These are phyloP conservation scores for Cyphellophora europaea DNA, from an alignment of 2,329 filamentous ascomycete genomes.

Conservation along the genomic window DNA sequence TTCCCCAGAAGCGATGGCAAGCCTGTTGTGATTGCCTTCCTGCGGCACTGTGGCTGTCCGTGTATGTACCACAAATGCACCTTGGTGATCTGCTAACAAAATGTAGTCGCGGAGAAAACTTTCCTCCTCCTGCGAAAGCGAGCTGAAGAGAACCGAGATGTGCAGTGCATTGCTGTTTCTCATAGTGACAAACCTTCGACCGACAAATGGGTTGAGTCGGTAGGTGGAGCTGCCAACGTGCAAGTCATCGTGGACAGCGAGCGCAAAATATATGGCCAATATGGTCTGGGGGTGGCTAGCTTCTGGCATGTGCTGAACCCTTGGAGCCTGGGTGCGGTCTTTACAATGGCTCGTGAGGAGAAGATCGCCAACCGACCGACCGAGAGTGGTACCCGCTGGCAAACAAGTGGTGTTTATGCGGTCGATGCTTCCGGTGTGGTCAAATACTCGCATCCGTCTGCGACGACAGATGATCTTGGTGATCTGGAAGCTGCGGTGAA, in stretches of 20 bases:
- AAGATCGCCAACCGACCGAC: slow-evolving; percentile 47
- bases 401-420: slow-evolving; percentile 13
- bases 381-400: slow-evolving; percentile 21
- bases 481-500: slow-evolving; percentile 4
- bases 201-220: slow-evolving; percentile 47
- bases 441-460: slow-evolving; percentile 3
- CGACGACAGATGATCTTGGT: slow-evolving; percentile 6
- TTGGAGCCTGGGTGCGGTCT: slow-evolving; percentile 46
- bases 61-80: slow-evolving; percentile 45
- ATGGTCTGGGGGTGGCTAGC: slow-evolving; percentile 54
- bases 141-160: slow-evolving; percentile 39
- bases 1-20: slow-evolving; percentile 42
- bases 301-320: slow-evolving; percentile 57
- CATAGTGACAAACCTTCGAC: slow-evolving; percentile 48
- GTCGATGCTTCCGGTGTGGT: slow-evolving; percentile 3
- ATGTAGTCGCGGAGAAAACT: slow-evolving; percentile 57
- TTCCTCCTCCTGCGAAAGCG: slow-evolving; percentile 47
- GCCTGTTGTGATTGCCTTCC: slow-evolving; percentile 55
- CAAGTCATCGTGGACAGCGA: slow-evolving; percentile 52
- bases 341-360: slow-evolving; percentile 50
- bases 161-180: slow-evolving; percentile 54
- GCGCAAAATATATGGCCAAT: slow-evolving; percentile 52
- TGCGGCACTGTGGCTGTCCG: slow-evolving; percentile 66
- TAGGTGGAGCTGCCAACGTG: slow-evolving; percentile 46
- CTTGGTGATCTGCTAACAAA: neutral